These are phyloP conservation scores for Brachypodium distachyon DNA, from an alignment of 202 grass and related monocot species.

Conservation along the genomic window DNA sequence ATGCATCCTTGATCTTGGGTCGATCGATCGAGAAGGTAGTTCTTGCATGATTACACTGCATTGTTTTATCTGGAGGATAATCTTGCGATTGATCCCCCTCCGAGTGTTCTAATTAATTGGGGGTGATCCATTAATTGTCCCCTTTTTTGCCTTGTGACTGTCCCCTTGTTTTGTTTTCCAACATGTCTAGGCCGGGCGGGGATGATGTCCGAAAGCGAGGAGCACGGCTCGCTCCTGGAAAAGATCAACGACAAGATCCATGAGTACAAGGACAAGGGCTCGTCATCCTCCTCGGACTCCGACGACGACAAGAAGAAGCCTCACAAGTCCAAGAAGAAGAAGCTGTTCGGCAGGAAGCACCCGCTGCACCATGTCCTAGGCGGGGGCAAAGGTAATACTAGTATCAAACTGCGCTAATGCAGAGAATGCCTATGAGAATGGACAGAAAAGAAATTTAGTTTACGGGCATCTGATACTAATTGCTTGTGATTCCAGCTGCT, in stretches of 20 bases:
- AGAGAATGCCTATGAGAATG: not conserved
- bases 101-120: not conserved
- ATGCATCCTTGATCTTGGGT: not conserved
- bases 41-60: not conserved
- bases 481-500: constrained; percentile 36
- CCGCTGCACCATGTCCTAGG: constrained; percentile 61
- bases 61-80: not conserved
- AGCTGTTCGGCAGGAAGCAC: constrained; percentile 49
- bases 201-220: constrained; percentile 68
- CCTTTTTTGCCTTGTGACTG: not conserved
- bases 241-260: constrained; percentile 62
- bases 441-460: not conserved
- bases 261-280: constrained; percentile 35
- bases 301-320: constrained; percentile 47
- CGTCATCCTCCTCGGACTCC: constrained; percentile 61
- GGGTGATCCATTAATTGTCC: not conserved
- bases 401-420: too few species aligned
- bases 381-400: constrained; percentile 78
- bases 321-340: constrained; percentile 35
- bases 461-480: not conserved
- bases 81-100: not conserved
- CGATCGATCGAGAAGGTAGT: not conserved
- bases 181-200: not conserved
- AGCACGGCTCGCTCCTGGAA: constrained; percentile 49
- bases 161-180: not conserved